Evolutionary conservation across 78 protist species (phyloP).

Genomic region (Pigoraptor vietnamica): DNA sequence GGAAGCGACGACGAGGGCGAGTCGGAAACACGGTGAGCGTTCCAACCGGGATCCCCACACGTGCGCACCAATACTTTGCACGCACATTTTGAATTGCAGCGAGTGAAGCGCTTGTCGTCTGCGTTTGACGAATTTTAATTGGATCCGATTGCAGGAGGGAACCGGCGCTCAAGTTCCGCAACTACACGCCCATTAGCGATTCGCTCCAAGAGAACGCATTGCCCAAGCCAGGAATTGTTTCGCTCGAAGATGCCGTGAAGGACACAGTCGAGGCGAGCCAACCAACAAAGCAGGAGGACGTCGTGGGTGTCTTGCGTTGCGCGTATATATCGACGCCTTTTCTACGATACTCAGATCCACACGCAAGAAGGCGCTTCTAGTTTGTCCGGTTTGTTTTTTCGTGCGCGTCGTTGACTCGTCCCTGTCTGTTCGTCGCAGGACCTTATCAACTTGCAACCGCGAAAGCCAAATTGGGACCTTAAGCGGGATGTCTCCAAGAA

Average conservation of each 20-base stretch:
- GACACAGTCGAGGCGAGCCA: background rate
- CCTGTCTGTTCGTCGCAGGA: background rate
- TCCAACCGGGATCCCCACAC: too few species aligned
- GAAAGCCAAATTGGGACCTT: slow-evolving; percentile 26
- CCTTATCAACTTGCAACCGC: background rate
- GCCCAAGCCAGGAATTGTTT: background rate
- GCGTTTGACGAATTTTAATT: too few species aligned
- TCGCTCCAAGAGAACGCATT: background rate
- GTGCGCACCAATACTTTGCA: too few species aligned
- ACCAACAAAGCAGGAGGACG: background rate
- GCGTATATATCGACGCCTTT: too few species aligned
- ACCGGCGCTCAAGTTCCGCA: background rate
- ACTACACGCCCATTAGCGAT: background rate
- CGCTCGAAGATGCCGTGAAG: background rate
- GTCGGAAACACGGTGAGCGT: too few species aligned
- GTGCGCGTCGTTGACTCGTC: background rate
- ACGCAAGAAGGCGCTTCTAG: too few species aligned
- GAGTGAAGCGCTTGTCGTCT: too few species aligned
- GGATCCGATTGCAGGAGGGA: background rate
- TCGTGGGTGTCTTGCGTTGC: too few species aligned
- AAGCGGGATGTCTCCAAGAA: slow-evolving; percentile 18
- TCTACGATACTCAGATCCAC: too few species aligned
- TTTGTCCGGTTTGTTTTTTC: background rate
- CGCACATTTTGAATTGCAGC: too few species aligned
- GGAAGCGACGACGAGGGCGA: background rate